Percentiles rank a stretch among this genome's conserved stretches.
Conservation (phyloP, 768 basidiomycete species). For the Rhizopogon roseolus region DNA sequence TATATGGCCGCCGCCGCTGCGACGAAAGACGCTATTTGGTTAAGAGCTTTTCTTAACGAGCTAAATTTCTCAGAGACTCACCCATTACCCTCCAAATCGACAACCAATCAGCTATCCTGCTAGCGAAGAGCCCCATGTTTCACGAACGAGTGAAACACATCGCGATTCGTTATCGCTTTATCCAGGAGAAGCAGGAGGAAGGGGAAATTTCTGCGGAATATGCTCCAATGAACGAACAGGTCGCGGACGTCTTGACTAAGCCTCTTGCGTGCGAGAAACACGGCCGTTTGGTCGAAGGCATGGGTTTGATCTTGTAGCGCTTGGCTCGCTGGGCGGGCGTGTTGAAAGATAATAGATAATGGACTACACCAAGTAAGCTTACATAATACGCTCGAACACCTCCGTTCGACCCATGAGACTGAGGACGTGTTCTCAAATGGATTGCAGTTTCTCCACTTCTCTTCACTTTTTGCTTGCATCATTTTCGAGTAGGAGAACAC, state of each 20-base stretch:
- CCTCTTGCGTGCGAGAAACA: background rate
- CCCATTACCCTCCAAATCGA: slow-evolving; percentile 1
- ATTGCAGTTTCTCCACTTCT: too few relatives aligned
- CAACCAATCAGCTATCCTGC: slow-evolving; percentile 9
- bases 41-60: slow-evolving; percentile 13
- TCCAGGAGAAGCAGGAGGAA: slow-evolving; percentile 1
- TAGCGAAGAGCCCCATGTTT: slow-evolving; percentile 14
- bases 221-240: slow-evolving; percentile 14
- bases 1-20: slow-evolving; percentile 34
- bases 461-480: too few relatives aligned
- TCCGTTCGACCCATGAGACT: too few relatives aligned
- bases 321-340: background rate
- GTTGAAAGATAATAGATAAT: background rate
- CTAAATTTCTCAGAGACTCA: slow-evolving; percentile 11
- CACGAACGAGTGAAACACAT: slow-evolving; percentile 26
- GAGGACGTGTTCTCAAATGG: too few relatives aligned
- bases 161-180: slow-evolving; percentile 1
- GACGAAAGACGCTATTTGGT: slow-evolving; percentile 20
- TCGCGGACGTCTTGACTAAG: slow-evolving; percentile 28
- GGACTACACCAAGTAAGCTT: too few relatives aligned
- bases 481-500: too few relatives aligned
- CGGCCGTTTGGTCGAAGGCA: background rate
- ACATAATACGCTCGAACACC: too few relatives aligned
- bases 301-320: background rate
- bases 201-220: slow-evolving; percentile 4